A percentile compares a stretch with the other conserved stretches of the same genome.
phyloP scores from a whole-genome alignment of 2,329 filamentous ascomycete genomes.

The Ophiostoma himal-ulmi region DNA sequence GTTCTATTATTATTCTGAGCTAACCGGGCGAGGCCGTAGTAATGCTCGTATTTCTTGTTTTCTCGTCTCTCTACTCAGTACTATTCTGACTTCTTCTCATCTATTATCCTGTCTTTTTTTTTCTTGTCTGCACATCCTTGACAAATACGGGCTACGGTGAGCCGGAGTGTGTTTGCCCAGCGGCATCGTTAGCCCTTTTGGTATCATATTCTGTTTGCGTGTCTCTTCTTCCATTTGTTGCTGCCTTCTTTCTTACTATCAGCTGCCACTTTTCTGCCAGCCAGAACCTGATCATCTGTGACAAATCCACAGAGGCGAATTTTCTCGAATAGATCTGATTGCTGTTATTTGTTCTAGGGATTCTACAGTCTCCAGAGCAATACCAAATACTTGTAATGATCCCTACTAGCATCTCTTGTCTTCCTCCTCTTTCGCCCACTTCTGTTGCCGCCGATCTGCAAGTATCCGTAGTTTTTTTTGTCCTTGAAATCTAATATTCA shows the following conservation, averaged over 20 bases:
- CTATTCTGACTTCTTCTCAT: not conserved
- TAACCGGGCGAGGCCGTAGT: constrained; percentile 5
- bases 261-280: not conserved
- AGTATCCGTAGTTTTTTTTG: not conserved
- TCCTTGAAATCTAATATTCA: not conserved
- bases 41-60: constrained; percentile 2
- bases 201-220: not conserved
- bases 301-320: constrained; percentile 8
- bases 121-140: not conserved
- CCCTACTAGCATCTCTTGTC: constrained; percentile 8
- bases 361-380: constrained; percentile 5
- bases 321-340: not conserved
- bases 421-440: not conserved
- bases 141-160: constrained; percentile 3
- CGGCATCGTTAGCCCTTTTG: not conserved
- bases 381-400: not conserved
- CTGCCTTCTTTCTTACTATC: not conserved
- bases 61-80: not conserved
- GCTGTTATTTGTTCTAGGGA: not conserved
- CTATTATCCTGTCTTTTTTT: not conserved
- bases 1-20: constrained; percentile 9
- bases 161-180: constrained; percentile 3
- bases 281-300: constrained; percentile 1
- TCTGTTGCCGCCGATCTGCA: not conserved
- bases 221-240: not conserved